Evolutionary conservation across 2,329 filamentous ascomycete species (phyloP).

Genomic region (Parafenestella ontariensis): DNA sequence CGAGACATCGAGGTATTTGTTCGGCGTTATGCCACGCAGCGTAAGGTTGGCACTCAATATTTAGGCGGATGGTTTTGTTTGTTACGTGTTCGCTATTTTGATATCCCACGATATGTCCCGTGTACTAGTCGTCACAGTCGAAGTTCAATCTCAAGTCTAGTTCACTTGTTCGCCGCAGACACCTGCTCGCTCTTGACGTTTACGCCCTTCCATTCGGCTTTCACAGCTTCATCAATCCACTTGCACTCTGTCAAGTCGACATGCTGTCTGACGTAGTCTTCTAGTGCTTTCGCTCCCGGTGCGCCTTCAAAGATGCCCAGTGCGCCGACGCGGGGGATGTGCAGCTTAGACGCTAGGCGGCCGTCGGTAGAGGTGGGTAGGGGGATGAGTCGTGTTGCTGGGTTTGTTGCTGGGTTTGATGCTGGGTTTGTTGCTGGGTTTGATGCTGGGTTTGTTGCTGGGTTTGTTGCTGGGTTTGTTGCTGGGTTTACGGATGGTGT

Average conservation of each 20-base stretch:
- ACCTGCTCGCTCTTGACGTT: conserved; percentile 38
- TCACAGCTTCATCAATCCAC: conserved; percentile 62
- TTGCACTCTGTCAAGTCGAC: conserved; percentile 61
- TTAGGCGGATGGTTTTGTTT: neutral
- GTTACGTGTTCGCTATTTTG: neutral
- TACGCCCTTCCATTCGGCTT: conserved; percentile 53
- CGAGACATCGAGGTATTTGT: neutral
- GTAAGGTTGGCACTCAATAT: neutral
- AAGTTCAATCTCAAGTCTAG: neutral
- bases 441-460: conserved; percentile 42
- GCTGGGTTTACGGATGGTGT: conserved; percentile 1
- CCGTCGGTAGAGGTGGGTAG: conserved; percentile 68
- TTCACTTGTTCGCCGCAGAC: conserved; percentile 2
- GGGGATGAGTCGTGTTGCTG: conserved; percentile 63
- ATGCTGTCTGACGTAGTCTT: conserved; percentile 62
- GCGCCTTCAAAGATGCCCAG: conserved; percentile 66
- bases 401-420: conserved; percentile 20
- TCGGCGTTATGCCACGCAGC: neutral
- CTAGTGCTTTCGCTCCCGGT: conserved; percentile 63
- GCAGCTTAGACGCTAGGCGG: conserved; percentile 63
- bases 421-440: too few relatives aligned
- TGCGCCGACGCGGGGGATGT: conserved; percentile 69
- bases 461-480: conserved; percentile 20
- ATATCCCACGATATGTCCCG: neutral
- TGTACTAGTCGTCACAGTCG: neutral